Conservation (phyloP, 768 basidiomycete species). For the Kwoniella heveanensis region DNA sequence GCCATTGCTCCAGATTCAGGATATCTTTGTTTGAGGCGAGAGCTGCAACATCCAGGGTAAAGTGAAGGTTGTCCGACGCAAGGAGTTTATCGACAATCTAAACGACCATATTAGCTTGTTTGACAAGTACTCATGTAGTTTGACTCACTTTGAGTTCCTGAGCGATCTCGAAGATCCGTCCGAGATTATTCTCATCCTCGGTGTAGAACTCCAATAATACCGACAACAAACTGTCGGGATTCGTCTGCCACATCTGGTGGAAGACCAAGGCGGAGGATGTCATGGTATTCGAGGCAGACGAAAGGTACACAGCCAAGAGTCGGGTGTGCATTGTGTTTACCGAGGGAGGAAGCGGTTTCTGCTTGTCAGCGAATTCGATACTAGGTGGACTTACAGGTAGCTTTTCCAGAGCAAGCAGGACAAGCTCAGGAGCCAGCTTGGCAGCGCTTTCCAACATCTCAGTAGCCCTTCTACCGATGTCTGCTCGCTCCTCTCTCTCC, state of each 20-base stretch:
- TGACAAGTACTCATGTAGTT: slow-evolving; percentile 10
- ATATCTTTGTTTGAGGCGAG: slow-evolving; percentile 90
- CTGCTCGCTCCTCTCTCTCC: slow-evolving; percentile 64
- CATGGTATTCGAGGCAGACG: slow-evolving; percentile 64
- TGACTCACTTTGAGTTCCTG: slow-evolving; percentile 82
- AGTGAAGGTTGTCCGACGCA: slow-evolving; percentile 81
- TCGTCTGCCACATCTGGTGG: slow-evolving; percentile 91
- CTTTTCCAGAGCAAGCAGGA: slow-evolving; percentile 88
- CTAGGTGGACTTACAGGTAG: slow-evolving; percentile 68
- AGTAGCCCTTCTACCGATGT: slow-evolving; percentile 74
- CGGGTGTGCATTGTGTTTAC: slow-evolving; percentile 84
- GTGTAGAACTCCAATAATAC: slow-evolving; percentile 91
- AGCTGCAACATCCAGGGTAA: slow-evolving; percentile 91
- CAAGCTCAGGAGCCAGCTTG: slow-evolving; percentile 89
- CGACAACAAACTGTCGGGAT: slow-evolving; percentile 78
- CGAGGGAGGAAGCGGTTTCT: slow-evolving; percentile 83
- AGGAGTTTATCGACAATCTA: slow-evolving; percentile 87
- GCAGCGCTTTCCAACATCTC: slow-evolving; percentile 94
- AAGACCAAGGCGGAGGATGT: slow-evolving; percentile 96
- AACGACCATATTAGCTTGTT: neutral
- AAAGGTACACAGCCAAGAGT: slow-evolving; percentile 81
- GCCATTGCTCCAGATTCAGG: slow-evolving; percentile 94
- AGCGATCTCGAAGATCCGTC: slow-evolving; percentile 89
- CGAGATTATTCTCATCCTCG: slow-evolving; percentile 89
- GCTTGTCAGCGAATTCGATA: slow-evolving; percentile 41